Conservation (phyloP, 208 protist species). For the Trypanosoma melophagium region DNA sequence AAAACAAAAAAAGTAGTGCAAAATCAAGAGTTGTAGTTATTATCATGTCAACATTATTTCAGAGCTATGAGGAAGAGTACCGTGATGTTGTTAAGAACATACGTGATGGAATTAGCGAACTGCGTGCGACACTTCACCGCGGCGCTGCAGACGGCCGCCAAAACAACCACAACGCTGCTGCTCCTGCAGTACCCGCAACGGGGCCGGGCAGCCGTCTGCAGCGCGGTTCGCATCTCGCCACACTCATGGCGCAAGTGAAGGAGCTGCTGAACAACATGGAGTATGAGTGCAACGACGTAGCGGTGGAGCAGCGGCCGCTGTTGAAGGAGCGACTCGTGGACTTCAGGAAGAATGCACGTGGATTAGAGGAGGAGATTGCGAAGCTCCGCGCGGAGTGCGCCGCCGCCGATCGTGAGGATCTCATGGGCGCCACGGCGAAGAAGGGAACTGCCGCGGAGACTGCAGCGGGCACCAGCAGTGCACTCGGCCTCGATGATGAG, state of each 20-base stretch:
- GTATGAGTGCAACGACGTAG: slow-evolving; percentile 68
- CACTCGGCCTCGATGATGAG: slow-evolving; percentile 45
- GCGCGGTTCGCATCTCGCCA: slow-evolving; percentile 34
- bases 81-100: slow-evolving; percentile 46
- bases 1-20: not conserved
- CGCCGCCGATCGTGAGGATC: slow-evolving; percentile 54
- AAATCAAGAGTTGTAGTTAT: not conserved
- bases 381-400: slow-evolving; percentile 44
- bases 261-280: slow-evolving; percentile 74
- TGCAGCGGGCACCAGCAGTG: not conserved
- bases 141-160: no score
- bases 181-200: slow-evolving; percentile 49
- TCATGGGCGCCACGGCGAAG: slow-evolving; percentile 30
- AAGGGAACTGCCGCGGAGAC: not conserved
- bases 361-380: slow-evolving; percentile 44
- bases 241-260: slow-evolving; percentile 40
- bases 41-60: slow-evolving; percentile 58
- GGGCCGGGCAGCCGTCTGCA: slow-evolving; percentile 58
- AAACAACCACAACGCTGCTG: slow-evolving; percentile 30
- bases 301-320: slow-evolving; percentile 38
- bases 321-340: slow-evolving; percentile 47
- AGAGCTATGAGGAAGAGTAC: slow-evolving; percentile 80
- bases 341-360: slow-evolving; percentile 34
- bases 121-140: slow-evolving; percentile 40
- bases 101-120: slow-evolving; percentile 40